Conservation (phyloP, 2,329 filamentous ascomycete species). For the Teratosphaeriaceae sp. region DNA sequence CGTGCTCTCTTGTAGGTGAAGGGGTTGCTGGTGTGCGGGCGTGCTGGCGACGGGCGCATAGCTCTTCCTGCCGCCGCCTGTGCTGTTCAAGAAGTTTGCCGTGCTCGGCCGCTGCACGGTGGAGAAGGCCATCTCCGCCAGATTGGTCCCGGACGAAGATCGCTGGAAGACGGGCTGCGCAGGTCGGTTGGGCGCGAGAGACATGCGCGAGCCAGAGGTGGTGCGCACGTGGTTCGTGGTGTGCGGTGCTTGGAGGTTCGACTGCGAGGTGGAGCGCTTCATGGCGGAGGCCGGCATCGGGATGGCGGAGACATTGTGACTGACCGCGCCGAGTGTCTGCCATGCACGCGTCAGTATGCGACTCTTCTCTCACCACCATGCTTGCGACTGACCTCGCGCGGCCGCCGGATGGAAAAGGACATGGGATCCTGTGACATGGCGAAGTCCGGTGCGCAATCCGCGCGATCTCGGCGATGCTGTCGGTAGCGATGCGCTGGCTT, state of each 20-base stretch:
- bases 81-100: constrained; percentile 54
- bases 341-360: constrained; percentile 12
- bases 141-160: constrained; percentile 71
- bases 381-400: constrained; percentile 66
- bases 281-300: constrained; percentile 88
- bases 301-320: constrained; percentile 67
- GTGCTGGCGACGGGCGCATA: constrained; percentile 56
- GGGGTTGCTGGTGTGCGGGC: constrained; percentile 36
- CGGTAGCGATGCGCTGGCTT: background rate
- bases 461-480: too few species aligned
- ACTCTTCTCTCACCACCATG: constrained; percentile 3
- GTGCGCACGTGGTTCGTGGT: constrained; percentile 71
- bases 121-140: constrained; percentile 71
- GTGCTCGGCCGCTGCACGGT: constrained; percentile 81
- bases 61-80: constrained; percentile 59
- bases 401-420: constrained; percentile 85
- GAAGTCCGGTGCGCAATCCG: background rate
- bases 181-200: constrained; percentile 75
- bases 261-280: constrained; percentile 82
- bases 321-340: constrained; percentile 81
- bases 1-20: constrained; percentile 49
- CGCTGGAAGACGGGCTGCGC: constrained; percentile 83
- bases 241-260: constrained; percentile 57
- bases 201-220: constrained; percentile 75
- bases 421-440: constrained; percentile 79